Conservation (phyloP, 768 basidiomycete genomes). For the Mycena kentingensis region DNA sequence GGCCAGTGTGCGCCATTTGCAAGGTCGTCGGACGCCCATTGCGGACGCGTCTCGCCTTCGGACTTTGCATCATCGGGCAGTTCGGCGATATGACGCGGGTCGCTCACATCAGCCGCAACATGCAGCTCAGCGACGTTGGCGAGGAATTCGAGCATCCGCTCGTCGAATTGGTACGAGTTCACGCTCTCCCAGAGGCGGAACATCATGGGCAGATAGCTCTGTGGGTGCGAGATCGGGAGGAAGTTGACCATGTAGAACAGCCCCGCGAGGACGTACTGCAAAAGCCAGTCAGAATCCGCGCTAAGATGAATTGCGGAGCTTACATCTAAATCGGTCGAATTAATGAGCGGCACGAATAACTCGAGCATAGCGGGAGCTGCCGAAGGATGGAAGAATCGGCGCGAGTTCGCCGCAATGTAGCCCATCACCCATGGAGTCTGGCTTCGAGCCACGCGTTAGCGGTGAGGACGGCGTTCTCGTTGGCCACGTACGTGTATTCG, state of each 20-base stretch:
- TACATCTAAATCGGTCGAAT: constrained; percentile 74
- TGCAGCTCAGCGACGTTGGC: constrained; percentile 78
- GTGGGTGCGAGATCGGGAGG: constrained; percentile 82
- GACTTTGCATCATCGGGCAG: constrained; percentile 72
- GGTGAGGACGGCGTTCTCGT: not conserved
- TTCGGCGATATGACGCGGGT: constrained; percentile 66
- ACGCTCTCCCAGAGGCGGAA: constrained; percentile 88
- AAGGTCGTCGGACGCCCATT: constrained; percentile 50
- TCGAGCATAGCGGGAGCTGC: constrained; percentile 86
- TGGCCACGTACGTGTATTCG: constrained; percentile 65
- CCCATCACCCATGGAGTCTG: constrained; percentile 81
- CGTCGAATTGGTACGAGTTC: constrained; percentile 88
- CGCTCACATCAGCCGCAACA: constrained; percentile 72
- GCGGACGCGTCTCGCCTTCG: constrained; percentile 60
- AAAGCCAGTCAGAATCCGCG: not conserved
- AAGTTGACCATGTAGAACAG: constrained; percentile 88
- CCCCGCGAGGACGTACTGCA: constrained; percentile 70
- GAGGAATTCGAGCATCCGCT: constrained; percentile 84
- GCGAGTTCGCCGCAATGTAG: constrained; percentile 63
- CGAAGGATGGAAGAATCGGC: constrained; percentile 87
- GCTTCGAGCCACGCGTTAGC: constrained; percentile 2
- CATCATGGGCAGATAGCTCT: constrained; percentile 79
- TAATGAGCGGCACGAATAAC: constrained; percentile 78
- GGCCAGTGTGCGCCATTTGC: constrained; percentile 50
- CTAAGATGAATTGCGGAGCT: constrained; percentile 29